phyloP scores from a whole-genome alignment of 2,329 filamentous ascomycete genomes.

The Fusarium sp. region DNA sequence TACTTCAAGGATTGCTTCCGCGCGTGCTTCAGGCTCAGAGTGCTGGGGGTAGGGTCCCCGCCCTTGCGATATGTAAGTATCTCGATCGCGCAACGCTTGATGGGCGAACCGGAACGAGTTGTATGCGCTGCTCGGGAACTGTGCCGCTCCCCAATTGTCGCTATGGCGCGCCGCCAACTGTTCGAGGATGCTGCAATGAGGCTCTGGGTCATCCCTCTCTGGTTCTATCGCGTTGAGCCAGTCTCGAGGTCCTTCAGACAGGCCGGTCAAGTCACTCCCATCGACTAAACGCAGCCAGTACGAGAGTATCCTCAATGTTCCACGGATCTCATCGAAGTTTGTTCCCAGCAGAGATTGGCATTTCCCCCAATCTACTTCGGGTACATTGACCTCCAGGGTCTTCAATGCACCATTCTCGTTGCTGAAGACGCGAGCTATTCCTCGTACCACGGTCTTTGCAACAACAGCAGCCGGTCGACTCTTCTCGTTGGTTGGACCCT shows the following conservation, averaged over 20 bases:
- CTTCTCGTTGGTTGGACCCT: background rate
- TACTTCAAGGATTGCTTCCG: background rate
- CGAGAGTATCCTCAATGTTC: background rate
- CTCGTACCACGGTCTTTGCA: background rate
- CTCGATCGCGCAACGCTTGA: background rate
- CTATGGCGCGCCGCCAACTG: background rate
- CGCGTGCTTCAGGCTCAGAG: background rate
- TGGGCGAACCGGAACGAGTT: background rate
- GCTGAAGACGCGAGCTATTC: background rate
- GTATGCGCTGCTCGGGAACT: background rate
- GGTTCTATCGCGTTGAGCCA: background rate
- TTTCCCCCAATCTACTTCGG: background rate
- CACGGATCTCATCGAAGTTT: background rate
- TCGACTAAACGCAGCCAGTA: background rate
- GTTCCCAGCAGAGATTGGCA: background rate
- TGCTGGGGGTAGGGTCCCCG: background rate
- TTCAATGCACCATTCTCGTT: background rate
- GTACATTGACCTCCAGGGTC: background rate
- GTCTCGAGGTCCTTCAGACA: background rate
- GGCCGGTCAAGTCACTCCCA: background rate
- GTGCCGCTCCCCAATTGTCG: background rate
- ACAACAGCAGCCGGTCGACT: background rate
- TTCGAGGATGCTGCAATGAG: background rate
- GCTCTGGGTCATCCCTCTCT: background rate
- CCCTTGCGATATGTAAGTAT: background rate